phyloP scores from a whole-genome alignment of 345 rosid species.

The Eucalyptus pauciflora region DNA sequence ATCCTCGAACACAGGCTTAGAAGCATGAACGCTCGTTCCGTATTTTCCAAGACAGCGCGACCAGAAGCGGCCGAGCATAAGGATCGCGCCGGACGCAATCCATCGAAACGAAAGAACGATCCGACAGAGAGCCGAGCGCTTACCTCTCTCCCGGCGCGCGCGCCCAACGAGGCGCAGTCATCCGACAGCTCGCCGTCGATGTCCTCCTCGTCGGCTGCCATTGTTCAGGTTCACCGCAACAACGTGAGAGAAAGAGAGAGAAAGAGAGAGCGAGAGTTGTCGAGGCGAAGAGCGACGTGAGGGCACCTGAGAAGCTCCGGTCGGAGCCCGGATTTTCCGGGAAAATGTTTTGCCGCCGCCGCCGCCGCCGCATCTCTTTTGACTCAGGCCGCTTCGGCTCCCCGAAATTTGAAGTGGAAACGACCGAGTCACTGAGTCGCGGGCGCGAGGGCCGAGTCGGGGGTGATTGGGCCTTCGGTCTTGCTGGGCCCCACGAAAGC shows the following conservation, averaged over 20 bases:
- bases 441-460: not conserved
- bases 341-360: constrained; percentile 43
- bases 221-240: not conserved
- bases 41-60: not conserved
- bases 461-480: not conserved
- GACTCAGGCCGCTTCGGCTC: not conserved
- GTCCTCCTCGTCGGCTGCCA: constrained; percentile 45
- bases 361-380: constrained; percentile 27
- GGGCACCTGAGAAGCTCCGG: constrained; percentile 69
- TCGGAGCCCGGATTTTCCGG: constrained; percentile 43
- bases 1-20: not conserved
- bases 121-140: not conserved
- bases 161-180: constrained; percentile 23
- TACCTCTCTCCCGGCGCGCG: constrained; percentile 22
- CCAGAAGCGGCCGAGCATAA: not conserved
- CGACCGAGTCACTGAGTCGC: not conserved
- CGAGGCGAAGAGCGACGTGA: not conserved
- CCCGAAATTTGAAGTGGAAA: not conserved
- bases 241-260: not conserved
- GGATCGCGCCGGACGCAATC: not conserved
- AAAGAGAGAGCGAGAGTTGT: not conserved
- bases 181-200: constrained; percentile 14
- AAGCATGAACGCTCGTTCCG: not conserved
- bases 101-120: not conserved
- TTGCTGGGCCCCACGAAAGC: not conserved